Percentiles rank a stretch among this genome's conserved stretches.
phyloP scores from a whole-genome alignment of 768 basidiomycete genomes.

The Suillus paluster region DNA sequence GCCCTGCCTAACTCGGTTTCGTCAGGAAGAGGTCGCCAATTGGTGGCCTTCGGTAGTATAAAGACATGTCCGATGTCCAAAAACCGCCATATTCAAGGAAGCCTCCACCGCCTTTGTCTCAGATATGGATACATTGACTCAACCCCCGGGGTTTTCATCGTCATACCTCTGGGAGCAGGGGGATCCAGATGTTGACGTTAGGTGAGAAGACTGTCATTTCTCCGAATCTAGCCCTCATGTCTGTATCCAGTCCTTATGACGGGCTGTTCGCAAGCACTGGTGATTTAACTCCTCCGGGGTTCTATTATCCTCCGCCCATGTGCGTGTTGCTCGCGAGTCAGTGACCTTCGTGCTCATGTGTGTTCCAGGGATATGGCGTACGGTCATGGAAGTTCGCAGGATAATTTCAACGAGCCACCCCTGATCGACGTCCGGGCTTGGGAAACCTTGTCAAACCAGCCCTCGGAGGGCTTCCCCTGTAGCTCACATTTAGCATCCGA shows the following conservation, averaged over 20 bases:
- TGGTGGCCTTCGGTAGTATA: neutral
- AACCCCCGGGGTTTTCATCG: neutral
- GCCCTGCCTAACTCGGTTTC: neutral
- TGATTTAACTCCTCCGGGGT: neutral
- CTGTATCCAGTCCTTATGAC: neutral
- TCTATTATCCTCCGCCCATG: neutral
- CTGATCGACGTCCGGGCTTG: neutral
- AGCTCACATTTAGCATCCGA: neutral
- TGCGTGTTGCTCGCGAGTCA: neutral
- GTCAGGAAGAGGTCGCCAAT: neutral
- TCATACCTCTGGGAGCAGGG: neutral
- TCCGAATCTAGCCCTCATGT: neutral
- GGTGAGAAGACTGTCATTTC: neutral
- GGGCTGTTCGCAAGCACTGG: neutral
- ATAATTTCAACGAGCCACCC: neutral
- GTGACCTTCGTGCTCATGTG: neutral
- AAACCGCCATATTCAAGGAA: slow-evolving; percentile 5
- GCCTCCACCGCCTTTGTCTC: slow-evolving; percentile 3
- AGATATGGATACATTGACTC: slow-evolving; percentile 5
- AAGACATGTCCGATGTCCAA: neutral
- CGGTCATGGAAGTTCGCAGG: neutral
- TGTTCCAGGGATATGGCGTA: neutral
- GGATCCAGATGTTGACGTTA: neutral
- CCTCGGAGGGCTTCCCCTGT: neutral
- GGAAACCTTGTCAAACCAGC: neutral